phyloP scores from a whole-genome alignment of 2,329 filamentous ascomycete species.

The Falciphora oryzae region DNA sequence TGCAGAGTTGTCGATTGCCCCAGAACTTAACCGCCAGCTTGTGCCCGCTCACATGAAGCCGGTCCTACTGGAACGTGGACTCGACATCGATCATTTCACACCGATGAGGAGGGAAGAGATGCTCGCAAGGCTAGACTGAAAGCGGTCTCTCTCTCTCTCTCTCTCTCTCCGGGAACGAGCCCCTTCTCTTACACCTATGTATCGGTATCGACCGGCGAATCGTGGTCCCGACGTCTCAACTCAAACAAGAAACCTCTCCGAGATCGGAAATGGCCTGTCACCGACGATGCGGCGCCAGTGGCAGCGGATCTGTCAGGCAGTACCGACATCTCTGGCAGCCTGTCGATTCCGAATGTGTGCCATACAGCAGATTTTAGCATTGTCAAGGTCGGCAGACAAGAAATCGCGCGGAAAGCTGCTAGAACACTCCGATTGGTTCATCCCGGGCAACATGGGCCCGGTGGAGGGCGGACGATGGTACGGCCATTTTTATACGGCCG shows the following conservation, averaged over 20 bases:
- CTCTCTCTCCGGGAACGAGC: background rate
- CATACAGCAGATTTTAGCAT: background rate
- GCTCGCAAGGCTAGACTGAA: constrained; percentile 95
- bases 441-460: background rate
- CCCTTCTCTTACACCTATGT: constrained; percentile 5
- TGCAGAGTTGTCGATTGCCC: constrained; percentile 90
- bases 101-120: constrained; percentile 92
- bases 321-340: background rate
- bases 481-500: background rate
- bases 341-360: background rate
- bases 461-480: background rate
- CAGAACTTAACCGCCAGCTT: constrained; percentile 78
- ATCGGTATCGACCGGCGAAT: constrained; percentile 11
- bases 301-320: background rate
- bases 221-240: constrained; percentile 12
- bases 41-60: constrained; percentile 79
- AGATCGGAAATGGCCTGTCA: constrained; percentile 7
- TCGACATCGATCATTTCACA: constrained; percentile 92
- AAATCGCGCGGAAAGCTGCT: background rate
- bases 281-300: constrained; percentile 7
- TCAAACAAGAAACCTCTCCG: constrained; percentile 1
- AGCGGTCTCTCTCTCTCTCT: too few species aligned
- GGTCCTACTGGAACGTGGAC: constrained; percentile 65
- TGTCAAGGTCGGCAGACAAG: background rate
- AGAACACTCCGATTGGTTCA: background rate